Percentiles rank a stretch among this genome's conserved stretches.
Conservation (phyloP, 192 early-diverging fungal genomes). For the Coemansia sp. region DNA sequence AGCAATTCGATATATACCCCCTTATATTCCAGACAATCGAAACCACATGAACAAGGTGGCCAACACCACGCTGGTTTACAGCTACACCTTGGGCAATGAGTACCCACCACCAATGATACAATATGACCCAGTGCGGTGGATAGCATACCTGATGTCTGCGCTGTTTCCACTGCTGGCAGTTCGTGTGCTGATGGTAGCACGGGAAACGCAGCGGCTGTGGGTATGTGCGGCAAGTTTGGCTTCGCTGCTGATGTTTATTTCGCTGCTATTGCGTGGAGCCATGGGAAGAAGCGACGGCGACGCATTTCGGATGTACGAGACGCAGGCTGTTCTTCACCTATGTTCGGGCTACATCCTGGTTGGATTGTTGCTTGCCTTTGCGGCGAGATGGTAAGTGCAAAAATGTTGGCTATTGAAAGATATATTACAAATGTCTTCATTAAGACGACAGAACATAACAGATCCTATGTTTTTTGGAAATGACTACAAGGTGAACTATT, state of each 20-base stretch:
- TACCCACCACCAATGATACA: constrained; percentile 50
- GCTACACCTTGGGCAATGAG: constrained; percentile 44
- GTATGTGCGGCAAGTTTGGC: constrained; percentile 24
- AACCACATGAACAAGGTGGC: neutral
- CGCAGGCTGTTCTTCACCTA: constrained; percentile 37
- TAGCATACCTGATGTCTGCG: constrained; percentile 39
- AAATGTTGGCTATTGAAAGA: neutral
- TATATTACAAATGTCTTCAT: neutral
- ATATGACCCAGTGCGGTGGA: constrained; percentile 48
- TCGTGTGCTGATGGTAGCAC: constrained; percentile 29
- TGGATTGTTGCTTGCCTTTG: constrained; percentile 31
- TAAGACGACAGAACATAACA: neutral
- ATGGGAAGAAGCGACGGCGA: constrained; percentile 28
- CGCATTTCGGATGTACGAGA: constrained; percentile 49
- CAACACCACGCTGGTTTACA: constrained; percentile 44
- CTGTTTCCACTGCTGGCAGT: constrained; percentile 32
- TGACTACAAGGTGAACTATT: neutral
- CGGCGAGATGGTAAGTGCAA: constrained; percentile 29
- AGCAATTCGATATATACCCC: neutral
- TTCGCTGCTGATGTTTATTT: constrained; percentile 34
- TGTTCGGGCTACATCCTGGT: constrained; percentile 30
- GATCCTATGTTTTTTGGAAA: neutral
- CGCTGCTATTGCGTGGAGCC: constrained; percentile 46
- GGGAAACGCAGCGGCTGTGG: constrained; percentile 26
- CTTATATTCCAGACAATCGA: neutral